Conservation (phyloP, 441 rosid species). For the Aquilaria agallochum region DNA sequence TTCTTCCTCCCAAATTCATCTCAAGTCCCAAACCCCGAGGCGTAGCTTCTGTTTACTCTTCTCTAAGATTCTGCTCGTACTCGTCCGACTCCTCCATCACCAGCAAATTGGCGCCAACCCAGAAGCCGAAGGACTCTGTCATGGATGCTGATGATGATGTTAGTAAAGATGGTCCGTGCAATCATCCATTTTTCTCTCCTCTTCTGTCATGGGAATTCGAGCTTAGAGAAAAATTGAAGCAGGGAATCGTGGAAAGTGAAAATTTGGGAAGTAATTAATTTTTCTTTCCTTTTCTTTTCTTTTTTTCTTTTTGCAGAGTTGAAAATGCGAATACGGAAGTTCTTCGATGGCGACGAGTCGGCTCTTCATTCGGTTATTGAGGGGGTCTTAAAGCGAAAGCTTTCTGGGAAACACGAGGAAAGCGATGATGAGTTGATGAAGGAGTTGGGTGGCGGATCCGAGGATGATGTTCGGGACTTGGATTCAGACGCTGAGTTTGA, state of each 20-base stretch:
- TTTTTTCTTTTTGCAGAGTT: slow-evolving; percentile 38
- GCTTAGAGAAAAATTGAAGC: neutral
- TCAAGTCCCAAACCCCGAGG: neutral
- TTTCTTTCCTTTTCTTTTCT: neutral
- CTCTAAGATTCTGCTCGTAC: slow-evolving; percentile 16
- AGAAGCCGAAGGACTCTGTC: too few species aligned
- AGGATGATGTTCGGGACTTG: slow-evolving; percentile 4
- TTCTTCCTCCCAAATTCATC: neutral
- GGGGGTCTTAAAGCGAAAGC: slow-evolving; percentile 49
- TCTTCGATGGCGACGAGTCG: slow-evolving; percentile 45
- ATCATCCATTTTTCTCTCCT: neutral
- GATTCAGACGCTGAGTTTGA: slow-evolving; percentile 1
- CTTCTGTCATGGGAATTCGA: neutral
- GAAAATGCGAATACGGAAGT: slow-evolving; percentile 39
- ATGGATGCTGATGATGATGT: slow-evolving; percentile 10
- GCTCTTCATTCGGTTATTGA: slow-evolving; percentile 52
- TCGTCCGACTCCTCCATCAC: neutral
- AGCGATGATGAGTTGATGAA: slow-evolving; percentile 47
- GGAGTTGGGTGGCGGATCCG: slow-evolving; percentile 17
- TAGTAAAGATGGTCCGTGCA: slow-evolving; percentile 18
- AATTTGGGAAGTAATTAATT: neutral
- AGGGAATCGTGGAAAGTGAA: too few species aligned
- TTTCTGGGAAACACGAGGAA: slow-evolving; percentile 49
- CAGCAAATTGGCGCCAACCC: too few species aligned
- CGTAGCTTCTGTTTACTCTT: neutral